Evolutionary conservation across 2,329 filamentous ascomycete species (phyloP).

Genomic region (Fusarium pilosicola): DNA sequence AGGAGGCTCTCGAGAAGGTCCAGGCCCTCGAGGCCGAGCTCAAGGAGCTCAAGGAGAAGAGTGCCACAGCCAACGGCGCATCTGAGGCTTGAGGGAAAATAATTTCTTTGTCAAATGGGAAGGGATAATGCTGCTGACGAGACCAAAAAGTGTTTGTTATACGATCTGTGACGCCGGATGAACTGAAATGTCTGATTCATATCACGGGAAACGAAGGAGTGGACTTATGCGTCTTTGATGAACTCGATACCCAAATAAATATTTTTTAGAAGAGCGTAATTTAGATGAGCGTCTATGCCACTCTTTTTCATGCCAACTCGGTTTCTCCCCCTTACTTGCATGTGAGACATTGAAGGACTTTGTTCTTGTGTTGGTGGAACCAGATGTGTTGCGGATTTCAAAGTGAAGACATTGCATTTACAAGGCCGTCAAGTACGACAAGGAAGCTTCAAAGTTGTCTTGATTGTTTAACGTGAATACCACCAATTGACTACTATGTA

Average conservation of each 20-base stretch:
- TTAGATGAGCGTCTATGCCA: conserved; percentile 39
- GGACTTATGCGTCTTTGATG: conserved; percentile 45
- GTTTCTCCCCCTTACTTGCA: neutral
- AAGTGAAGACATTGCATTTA: neutral
- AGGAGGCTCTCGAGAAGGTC: conserved; percentile 30
- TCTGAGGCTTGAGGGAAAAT: conserved; percentile 23
- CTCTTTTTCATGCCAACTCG: conserved; percentile 28
- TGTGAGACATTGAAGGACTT: neutral
- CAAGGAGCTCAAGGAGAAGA: conserved; percentile 36
- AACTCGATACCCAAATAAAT: conserved; percentile 46
- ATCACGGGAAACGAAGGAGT: conserved; percentile 46
- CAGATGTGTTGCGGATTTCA: neutral
- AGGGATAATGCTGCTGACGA: conserved; percentile 30
- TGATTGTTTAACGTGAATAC: neutral
- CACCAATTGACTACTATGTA: neutral
- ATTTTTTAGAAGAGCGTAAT: conserved; percentile 40
- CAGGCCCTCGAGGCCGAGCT: conserved; percentile 33
- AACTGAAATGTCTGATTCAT: conserved; percentile 41
- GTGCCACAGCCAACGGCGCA: conserved; percentile 25
- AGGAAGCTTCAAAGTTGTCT: neutral
- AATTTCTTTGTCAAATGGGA: conserved; percentile 1
- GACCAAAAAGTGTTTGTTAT: conserved; percentile 34
- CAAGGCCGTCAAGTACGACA: neutral
- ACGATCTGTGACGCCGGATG: conserved; percentile 40
- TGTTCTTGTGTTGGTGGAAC: neutral